phyloP scores from a whole-genome alignment of 2,329 filamentous ascomycete species.

The Nothophaeocryptopus gaeumannii region DNA sequence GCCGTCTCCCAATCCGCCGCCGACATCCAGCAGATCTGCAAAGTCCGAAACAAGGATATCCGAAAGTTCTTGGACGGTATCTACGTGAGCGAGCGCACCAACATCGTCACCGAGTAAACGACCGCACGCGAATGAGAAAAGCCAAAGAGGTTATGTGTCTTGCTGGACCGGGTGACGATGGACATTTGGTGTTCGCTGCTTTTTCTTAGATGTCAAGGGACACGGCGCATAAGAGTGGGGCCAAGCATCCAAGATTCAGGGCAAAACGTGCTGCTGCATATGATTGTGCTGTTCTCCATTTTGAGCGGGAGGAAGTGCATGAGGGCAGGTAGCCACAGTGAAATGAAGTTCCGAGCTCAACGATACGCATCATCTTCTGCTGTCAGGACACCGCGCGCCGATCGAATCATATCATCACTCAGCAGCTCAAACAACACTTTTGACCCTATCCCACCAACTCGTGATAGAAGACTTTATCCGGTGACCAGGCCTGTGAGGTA shows the following conservation, averaged over 20 bases:
- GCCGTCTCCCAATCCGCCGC: slow-evolving; percentile 95
- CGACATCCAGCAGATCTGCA: slow-evolving; percentile 99
- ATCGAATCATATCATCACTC: too few species aligned
- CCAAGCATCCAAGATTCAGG: not conserved
- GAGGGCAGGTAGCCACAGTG: slow-evolving; percentile 14
- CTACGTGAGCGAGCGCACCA: slow-evolving; percentile 98
- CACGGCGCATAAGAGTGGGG: too few species aligned
- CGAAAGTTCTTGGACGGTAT: slow-evolving; percentile 99
- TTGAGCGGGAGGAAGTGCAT: slow-evolving; percentile 4
- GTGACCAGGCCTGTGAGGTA: too few species aligned
- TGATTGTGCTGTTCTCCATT: slow-evolving; percentile 1
- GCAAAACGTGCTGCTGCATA: slow-evolving; percentile 4
- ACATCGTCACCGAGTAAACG: slow-evolving; percentile 60
- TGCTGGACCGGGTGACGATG: not conserved
- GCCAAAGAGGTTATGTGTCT: not conserved
- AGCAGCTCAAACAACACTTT: too few species aligned
- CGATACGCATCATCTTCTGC: not conserved
- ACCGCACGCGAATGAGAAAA: too few species aligned
- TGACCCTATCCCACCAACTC: too few species aligned
- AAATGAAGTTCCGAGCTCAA: slow-evolving; percentile 17
- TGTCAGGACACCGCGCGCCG: not conserved
- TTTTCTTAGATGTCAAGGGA: too few species aligned
- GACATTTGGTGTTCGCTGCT: too few species aligned
- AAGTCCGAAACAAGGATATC: slow-evolving; percentile 99
- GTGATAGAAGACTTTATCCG: too few species aligned